A percentile compares a stretch with the other conserved stretches of the same genome.
Conservation (phyloP, 2,329 filamentous ascomycete species). For the Fusarium chlamydosporum region DNA sequence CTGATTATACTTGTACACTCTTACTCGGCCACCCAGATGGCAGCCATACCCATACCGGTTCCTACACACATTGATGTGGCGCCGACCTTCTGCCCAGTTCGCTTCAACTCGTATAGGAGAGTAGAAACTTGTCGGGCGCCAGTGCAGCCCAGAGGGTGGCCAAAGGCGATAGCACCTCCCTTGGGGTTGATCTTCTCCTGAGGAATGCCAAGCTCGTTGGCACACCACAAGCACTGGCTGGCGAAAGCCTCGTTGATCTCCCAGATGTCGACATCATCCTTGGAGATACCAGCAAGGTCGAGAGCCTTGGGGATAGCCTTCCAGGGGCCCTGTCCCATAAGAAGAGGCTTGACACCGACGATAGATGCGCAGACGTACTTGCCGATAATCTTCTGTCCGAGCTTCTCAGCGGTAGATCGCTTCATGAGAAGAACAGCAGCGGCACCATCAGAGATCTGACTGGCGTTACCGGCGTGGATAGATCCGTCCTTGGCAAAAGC, state of each 20-base stretch:
- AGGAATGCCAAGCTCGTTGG: slow-evolving; percentile 87
- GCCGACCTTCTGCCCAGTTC: slow-evolving; percentile 87
- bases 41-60: slow-evolving; percentile 98
- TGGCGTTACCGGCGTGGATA: slow-evolving; percentile 97
- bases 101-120: slow-evolving; percentile 87
- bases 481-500: slow-evolving; percentile 92
- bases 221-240: slow-evolving; percentile 93
- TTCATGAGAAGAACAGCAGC: slow-evolving; percentile 97
- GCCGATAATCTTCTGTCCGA: slow-evolving; percentile 90
- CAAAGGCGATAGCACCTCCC: slow-evolving; percentile 95
- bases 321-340: slow-evolving; percentile 97
- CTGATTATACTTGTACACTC: slow-evolving; percentile 49
- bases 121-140: slow-evolving; percentile 95
- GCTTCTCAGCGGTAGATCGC: slow-evolving; percentile 87
- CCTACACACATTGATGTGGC: slow-evolving; percentile 97
- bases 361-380: slow-evolving; percentile 91
- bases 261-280: slow-evolving; percentile 94
- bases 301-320: slow-evolving; percentile 95
- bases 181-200: slow-evolving; percentile 95
- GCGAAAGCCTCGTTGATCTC: slow-evolving; percentile 99
- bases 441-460: slow-evolving; percentile 94
- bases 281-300: slow-evolving; percentile 85
- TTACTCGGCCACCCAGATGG: slow-evolving; percentile 95
- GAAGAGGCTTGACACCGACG: slow-evolving; percentile 89
- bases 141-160: slow-evolving; percentile 94